These are phyloP conservation scores for Salisapilia sapeloensis DNA, from an alignment of 352 stramenopile species.

Conservation along the genomic window DNA sequence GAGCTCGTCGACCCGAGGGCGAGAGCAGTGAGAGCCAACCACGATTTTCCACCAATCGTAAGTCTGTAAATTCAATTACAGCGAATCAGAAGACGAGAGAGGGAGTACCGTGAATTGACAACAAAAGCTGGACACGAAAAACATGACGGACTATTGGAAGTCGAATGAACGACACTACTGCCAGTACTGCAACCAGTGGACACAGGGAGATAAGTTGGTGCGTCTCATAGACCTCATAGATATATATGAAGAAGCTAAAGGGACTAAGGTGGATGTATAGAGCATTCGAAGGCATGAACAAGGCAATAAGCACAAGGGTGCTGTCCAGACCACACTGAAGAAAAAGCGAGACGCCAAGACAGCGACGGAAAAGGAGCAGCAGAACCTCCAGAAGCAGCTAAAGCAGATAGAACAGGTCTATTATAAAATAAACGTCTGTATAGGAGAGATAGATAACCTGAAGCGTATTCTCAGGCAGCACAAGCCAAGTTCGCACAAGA, in stretches of 20 bases:
- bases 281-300: slow-evolving; percentile 75
- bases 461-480: slow-evolving; percentile 9
- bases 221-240: slow-evolving; percentile 1
- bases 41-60: background rate
- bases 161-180: slow-evolving; percentile 63
- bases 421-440: background rate
- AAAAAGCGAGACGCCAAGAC: slow-evolving; percentile 53
- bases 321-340: slow-evolving; percentile 50
- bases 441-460: background rate
- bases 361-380: slow-evolving; percentile 28
- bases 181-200: slow-evolving; percentile 83
- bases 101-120: too few relatives aligned
- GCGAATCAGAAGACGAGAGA: too few relatives aligned
- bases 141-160: slow-evolving; percentile 53
- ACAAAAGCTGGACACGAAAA: too few relatives aligned
- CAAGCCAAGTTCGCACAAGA: slow-evolving; percentile 40
- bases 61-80: background rate
- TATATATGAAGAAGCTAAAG: background rate
- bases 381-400: slow-evolving; percentile 46
- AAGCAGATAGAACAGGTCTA: slow-evolving; percentile 45
- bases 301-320: slow-evolving; percentile 53
- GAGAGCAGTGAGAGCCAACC: too few relatives aligned
- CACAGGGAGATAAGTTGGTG: slow-evolving; percentile 60
- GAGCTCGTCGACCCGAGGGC: too few relatives aligned
- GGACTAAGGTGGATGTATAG: too few relatives aligned